A percentile compares a stretch with the other conserved stretches of the same genome.
Evolutionary conservation across 2,329 filamentous ascomycete species (phyloP).

Genomic region (Rhynchosporium graminicola): DNA sequence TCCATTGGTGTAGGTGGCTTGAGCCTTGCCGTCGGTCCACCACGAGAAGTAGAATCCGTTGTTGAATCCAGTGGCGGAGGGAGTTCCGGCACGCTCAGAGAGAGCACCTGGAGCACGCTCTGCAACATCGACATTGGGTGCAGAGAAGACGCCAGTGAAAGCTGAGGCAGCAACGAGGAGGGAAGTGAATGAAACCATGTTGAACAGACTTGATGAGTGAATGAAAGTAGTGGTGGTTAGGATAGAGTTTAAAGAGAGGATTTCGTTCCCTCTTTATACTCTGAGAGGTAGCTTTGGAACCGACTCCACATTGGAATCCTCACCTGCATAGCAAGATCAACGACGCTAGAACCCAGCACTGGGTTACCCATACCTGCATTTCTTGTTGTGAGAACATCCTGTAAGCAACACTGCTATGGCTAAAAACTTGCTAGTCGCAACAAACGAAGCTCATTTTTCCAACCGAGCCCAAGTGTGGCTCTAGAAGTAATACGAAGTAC

Average conservation of each 20-base stretch:
- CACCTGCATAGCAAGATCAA: slow-evolving; percentile 1
- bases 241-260: not conserved
- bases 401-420: slow-evolving; percentile 6
- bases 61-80: slow-evolving; percentile 52
- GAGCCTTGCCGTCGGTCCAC: slow-evolving; percentile 55
- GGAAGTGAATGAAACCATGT: slow-evolving; percentile 31
- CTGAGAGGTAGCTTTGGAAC: not conserved
- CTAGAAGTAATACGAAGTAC: not conserved
- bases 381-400: not conserved
- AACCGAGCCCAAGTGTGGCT: not conserved
- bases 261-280: not conserved
- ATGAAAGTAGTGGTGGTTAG: not conserved
- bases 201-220: not conserved
- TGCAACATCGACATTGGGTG: slow-evolving; percentile 11
- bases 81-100: slow-evolving; percentile 32
- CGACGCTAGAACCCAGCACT: not conserved
- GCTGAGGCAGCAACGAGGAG: slow-evolving; percentile 27
- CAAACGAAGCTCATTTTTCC: not conserved
- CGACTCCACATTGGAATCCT: slow-evolving; percentile 3
- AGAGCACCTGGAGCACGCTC: slow-evolving; percentile 10
- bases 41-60: slow-evolving; percentile 62
- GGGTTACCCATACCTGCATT: not conserved
- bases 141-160: slow-evolving; percentile 25
- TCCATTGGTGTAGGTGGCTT: slow-evolving; percentile 57
- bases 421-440: not conserved